Percentiles rank a stretch among this genome's conserved stretches.
phyloP scores from a whole-genome alignment of 495 filamentous ascomycete genomes.

The Recurvomyces mirabilis region DNA sequence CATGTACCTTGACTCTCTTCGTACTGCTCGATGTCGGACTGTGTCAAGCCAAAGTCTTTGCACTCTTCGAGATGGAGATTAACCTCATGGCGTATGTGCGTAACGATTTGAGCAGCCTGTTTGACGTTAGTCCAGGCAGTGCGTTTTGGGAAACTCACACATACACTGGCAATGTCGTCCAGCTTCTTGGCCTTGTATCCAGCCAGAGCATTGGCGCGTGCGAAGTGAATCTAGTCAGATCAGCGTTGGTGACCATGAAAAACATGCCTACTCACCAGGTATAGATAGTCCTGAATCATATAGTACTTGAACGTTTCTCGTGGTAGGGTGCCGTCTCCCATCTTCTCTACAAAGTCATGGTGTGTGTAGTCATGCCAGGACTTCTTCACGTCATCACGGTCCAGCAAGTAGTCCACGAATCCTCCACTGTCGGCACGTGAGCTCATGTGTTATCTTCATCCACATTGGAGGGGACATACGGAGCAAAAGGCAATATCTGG shows the following conservation, averaged over 20 bases:
- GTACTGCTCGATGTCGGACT: conserved; percentile 56
- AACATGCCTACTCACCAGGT: conserved; percentile 46
- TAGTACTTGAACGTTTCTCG: conserved; percentile 70
- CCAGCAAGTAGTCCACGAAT: conserved; percentile 77
- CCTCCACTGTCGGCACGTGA: conserved; percentile 43
- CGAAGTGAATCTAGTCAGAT: conserved; percentile 60
- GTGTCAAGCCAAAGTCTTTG: conserved; percentile 63
- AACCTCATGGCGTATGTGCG: conserved; percentile 69
- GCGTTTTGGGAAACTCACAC: too few relatives aligned
- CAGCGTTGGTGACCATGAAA: neutral
- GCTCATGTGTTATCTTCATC: neutral
- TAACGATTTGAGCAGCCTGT: conserved; percentile 58
- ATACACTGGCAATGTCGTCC: conserved; percentile 48
- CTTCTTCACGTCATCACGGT: conserved; percentile 55
- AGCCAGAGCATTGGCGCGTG: conserved; percentile 70
- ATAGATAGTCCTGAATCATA: conserved; percentile 81
- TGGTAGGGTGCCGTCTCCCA: conserved; percentile 64
- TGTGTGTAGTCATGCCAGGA: conserved; percentile 64
- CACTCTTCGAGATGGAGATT: conserved; percentile 72
- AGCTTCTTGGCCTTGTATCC: conserved; percentile 70
- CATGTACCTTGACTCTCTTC: conserved; percentile 70
- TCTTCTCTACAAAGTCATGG: conserved; percentile 66
- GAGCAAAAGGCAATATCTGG: conserved; percentile 66
- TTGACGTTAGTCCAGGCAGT: neutral
- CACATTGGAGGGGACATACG: conserved; percentile 42